Percentiles rank a stretch among this genome's conserved stretches.
Evolutionary conservation across 169 alveolate genomes (phyloP).

Genomic region (Haemoproteus tartakovskyi): DNA sequence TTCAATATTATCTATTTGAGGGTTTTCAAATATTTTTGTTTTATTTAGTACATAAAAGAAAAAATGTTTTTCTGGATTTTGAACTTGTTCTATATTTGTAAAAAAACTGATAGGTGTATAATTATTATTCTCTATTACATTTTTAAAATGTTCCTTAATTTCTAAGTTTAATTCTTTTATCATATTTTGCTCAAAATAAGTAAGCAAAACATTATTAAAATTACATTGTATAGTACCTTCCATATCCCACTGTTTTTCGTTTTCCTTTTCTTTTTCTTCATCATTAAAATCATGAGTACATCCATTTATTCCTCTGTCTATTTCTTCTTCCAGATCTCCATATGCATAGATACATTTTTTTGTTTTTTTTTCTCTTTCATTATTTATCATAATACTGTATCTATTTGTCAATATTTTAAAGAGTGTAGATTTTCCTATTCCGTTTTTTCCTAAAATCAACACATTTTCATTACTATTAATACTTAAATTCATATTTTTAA

Average conservation of each 20-base stretch:
- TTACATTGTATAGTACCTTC: slow-evolving; percentile 49
- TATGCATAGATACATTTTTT: slow-evolving; percentile 35
- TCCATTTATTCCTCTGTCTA: background rate
- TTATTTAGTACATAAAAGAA: slow-evolving; percentile 40
- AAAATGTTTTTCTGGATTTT: background rate
- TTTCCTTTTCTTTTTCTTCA: background rate
- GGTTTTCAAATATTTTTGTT: slow-evolving; percentile 25
- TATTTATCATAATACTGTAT: slow-evolving; percentile 1
- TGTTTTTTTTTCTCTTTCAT: background rate
- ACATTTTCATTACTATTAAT: slow-evolving; percentile 72
- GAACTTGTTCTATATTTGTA: background rate
- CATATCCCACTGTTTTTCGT: background rate
- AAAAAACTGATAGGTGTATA: slow-evolving; percentile 24
- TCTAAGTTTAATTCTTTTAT: slow-evolving; percentile 35
- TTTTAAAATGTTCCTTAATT: slow-evolving; percentile 46
- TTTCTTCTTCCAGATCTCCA: slow-evolving; percentile 16
- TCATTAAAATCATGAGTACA: background rate
- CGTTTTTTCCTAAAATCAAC: slow-evolving; percentile 79
- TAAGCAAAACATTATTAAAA: slow-evolving; percentile 36
- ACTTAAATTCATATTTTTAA: slow-evolving; percentile 69
- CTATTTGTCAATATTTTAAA: slow-evolving; percentile 59
- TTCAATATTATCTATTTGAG: slow-evolving; percentile 17
- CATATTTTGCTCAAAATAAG: slow-evolving; percentile 64
- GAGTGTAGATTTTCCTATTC: slow-evolving; percentile 75
- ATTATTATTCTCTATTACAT: slow-evolving; percentile 24